Evolutionary conservation across 2,329 filamentous ascomycete species (phyloP), one percentile per base, ranked within the genome.

Genomic region (Sporothrix curviconia): DNA sequence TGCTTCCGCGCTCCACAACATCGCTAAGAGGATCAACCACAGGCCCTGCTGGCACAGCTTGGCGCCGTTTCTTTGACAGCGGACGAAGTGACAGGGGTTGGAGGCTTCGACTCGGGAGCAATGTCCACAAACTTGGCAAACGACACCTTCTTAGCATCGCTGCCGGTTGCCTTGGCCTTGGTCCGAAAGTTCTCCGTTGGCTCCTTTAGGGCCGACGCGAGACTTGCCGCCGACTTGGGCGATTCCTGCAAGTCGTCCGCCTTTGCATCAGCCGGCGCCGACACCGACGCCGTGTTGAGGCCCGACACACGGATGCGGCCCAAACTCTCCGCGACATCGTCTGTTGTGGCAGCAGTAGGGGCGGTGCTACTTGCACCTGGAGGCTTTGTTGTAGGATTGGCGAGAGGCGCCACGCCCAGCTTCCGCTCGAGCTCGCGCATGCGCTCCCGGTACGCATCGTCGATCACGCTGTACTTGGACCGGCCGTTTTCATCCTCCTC

Each of bases 351-450:
- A 17, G 17, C 28, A 24, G 50, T 2, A 22, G 25, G 17, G 8
- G 12, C 6, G 9, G 11, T 24, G 25, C 12, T 22, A 9, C 11
- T 12, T 15, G 12, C n/a, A 28, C n/a, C 22, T 7, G 5, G 8
- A 17, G 42, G 42, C n/a, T 43, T 15, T 12, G 51, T 54, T 1
- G 71, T 42, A 8, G 59, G 37, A 1, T 56, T 25, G 49, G 75
- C 76, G 14, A 73, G 72, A 3, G 76, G 76, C 61, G 75, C 80
- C 62, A 85, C 80, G n/a, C 78, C 79, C 0, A 96, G 78, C 61
- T 84, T 86, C 67, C 86, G 78, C 70, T 96, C 89, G 4, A 99
- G 76, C 63, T 92, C 89, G 44, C 87, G 79, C 94, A 99, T 97
- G 64, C 89, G 81, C 64, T 82, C 78, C 32, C 85, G 83, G 66